Conservation (phyloP, 2,329 filamentous ascomycete species). For the Colletotrichum sp. region DNA sequence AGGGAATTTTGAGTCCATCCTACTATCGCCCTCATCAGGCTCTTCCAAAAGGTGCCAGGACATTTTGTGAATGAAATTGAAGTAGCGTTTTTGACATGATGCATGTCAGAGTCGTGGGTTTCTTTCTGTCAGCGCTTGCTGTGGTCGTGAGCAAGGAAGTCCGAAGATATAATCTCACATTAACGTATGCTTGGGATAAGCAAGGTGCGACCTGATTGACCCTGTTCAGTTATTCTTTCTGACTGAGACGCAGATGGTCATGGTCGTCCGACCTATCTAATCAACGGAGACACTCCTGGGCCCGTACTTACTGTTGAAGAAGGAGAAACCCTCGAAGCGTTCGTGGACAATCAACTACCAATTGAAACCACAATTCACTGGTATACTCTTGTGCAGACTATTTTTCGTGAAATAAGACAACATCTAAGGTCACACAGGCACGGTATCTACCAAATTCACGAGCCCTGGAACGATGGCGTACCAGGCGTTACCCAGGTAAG, state of each 20-base stretch:
- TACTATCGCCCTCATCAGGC: not conserved
- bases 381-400: not conserved
- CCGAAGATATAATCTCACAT: not conserved
- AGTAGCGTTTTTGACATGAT: not conserved
- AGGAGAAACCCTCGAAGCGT: not conserved
- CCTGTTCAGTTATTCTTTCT: not conserved
- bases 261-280: not conserved
- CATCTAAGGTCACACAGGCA: not conserved
- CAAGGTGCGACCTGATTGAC: not conserved
- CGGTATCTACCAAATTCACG: constrained; percentile 4
- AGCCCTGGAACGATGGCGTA: constrained; percentile 12
- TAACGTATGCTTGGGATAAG: not conserved
- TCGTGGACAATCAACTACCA: constrained; percentile 3
- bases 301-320: not conserved
- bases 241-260: not conserved
- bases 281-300: constrained; percentile 1
- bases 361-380: constrained; percentile 10
- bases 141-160: not conserved
- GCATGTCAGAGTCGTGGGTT: no score
- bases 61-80: not conserved
- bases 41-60: not conserved
- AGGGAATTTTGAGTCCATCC: not conserved
- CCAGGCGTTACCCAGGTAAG: constrained; percentile 1
- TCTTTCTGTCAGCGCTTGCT: not conserved
- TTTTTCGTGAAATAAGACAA: not conserved